phyloP scores from a whole-genome alignment of 768 basidiomycete species.

The Stropharia rugosoannulata region DNA sequence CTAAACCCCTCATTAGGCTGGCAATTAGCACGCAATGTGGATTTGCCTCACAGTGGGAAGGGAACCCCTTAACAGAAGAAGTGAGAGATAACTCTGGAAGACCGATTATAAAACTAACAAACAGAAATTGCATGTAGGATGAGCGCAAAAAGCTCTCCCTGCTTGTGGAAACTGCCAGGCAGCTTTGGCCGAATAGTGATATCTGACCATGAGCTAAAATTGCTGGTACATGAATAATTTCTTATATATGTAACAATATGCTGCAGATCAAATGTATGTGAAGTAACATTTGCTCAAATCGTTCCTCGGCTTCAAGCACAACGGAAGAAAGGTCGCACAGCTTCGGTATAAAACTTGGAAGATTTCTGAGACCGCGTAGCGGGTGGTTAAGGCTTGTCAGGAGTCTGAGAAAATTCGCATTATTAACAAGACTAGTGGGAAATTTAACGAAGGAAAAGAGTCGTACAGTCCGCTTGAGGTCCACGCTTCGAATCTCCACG shows the following conservation, averaged over 20 bases:
- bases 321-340: too few species aligned
- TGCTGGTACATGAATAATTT: too few species aligned
- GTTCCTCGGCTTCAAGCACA: too few species aligned
- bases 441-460: too few species aligned
- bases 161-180: conserved; percentile 43
- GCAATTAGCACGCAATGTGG: conserved; percentile 66
- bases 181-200: conserved; percentile 33
- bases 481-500: too few species aligned
- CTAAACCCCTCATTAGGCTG: conserved; percentile 31
- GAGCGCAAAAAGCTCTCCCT: conserved; percentile 46
- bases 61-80: conserved; percentile 53
- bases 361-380: too few species aligned
- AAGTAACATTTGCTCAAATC: too few species aligned
- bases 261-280: neutral
- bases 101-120: neutral
- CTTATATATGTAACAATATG: neutral
- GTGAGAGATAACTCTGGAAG: conserved; percentile 17
- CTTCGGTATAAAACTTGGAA: too few species aligned
- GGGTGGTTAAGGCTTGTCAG: too few species aligned
- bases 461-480: too few species aligned
- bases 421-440: too few species aligned
- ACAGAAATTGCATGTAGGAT: conserved; percentile 31
- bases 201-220: neutral
- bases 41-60: conserved; percentile 58
- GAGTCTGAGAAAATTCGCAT: too few species aligned